A percentile compares a stretch with the other conserved stretches of the same genome.
Evolutionary conservation across 2,329 filamentous ascomycete species (phyloP).

Genomic region (Chrysoporthe austroafricana): DNA sequence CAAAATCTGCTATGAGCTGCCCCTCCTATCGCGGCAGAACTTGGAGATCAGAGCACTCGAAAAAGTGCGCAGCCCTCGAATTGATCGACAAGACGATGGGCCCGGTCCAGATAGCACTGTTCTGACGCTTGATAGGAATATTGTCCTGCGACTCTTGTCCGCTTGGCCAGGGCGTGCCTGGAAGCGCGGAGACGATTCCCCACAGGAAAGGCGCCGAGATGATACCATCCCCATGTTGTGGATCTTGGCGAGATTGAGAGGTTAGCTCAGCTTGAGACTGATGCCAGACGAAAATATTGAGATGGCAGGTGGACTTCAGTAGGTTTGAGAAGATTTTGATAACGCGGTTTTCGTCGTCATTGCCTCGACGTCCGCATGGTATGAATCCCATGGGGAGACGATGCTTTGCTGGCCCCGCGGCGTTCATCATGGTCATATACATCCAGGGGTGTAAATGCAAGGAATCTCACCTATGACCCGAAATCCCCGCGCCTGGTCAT

Average conservation of each 20-base stretch:
- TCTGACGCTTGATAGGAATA: background rate
- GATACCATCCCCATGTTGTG: background rate
- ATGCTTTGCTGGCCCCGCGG: slow-evolving; percentile 45
- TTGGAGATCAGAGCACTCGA: background rate
- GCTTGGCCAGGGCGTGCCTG: background rate
- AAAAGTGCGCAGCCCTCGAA: background rate
- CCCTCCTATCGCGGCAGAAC: background rate
- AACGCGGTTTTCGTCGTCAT: slow-evolving; percentile 57
- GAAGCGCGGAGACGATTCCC: background rate
- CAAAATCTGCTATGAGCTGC: background rate
- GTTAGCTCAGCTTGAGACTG: slow-evolving; percentile 7
- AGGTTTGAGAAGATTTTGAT: slow-evolving; percentile 42
- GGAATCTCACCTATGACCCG: slow-evolving; percentile 3
- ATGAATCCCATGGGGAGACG: slow-evolving; percentile 34
- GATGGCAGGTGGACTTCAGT: slow-evolving; percentile 28
- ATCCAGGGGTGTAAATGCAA: slow-evolving; percentile 11
- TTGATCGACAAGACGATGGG: background rate
- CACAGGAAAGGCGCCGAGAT: background rate
- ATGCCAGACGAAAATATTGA: too few species aligned
- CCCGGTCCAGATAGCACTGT: background rate
- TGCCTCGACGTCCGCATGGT: slow-evolving; percentile 30
- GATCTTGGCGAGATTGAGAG: background rate
- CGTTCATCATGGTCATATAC: slow-evolving; percentile 40
- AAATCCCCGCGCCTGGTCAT: background rate
- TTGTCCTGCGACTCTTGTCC: background rate